Percentiles rank a stretch among this genome's conserved stretches.
Evolutionary conservation across 2,329 filamentous ascomycete genomes (phyloP).

Genomic region (Onygenales sp.): DNA sequence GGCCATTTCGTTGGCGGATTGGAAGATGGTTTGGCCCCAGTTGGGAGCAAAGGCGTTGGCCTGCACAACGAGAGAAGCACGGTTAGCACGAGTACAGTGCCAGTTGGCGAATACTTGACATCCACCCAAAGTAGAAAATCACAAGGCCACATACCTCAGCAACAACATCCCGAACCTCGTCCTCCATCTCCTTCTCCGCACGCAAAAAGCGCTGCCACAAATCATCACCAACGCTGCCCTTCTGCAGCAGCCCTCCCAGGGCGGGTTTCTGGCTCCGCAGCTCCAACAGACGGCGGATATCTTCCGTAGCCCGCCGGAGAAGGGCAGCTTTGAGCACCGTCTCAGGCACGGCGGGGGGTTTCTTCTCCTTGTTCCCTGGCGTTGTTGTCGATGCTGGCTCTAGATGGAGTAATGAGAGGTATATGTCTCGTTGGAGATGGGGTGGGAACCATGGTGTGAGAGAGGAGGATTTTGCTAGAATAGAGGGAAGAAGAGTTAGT

Average conservation of each 20-base stretch:
- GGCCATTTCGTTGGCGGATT: constrained; percentile 91
- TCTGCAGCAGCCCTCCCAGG: constrained; percentile 69
- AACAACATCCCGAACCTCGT: constrained; percentile 88
- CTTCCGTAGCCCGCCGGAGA: constrained; percentile 78
- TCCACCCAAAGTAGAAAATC: background rate
- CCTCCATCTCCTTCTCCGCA: constrained; percentile 96
- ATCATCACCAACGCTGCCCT: constrained; percentile 91
- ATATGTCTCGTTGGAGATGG: constrained; percentile 87
- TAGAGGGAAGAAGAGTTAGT: background rate
- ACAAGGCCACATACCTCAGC: constrained; percentile 56
- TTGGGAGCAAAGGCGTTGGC: constrained; percentile 80
- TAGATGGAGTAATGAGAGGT: constrained; percentile 82
- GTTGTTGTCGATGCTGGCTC: constrained; percentile 37
- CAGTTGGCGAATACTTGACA: background rate
- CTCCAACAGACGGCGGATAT: constrained; percentile 84
- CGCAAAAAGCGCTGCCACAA: constrained; percentile 85
- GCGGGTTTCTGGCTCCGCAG: constrained; percentile 83
- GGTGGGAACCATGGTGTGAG: constrained; percentile 90
- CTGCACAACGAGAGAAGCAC: constrained; percentile 36
- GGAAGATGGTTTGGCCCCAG: constrained; percentile 95
- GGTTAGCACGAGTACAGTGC: background rate
- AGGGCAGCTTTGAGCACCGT: constrained; percentile 81
- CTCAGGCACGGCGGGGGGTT: constrained; percentile 64
- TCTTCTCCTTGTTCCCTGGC: constrained; percentile 49
- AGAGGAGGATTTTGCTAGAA: constrained; percentile 63